Evolutionary conservation across 1,284 basidiomycete genomes (phyloP).

Genomic region (Fistulinella cinereoalba): DNA sequence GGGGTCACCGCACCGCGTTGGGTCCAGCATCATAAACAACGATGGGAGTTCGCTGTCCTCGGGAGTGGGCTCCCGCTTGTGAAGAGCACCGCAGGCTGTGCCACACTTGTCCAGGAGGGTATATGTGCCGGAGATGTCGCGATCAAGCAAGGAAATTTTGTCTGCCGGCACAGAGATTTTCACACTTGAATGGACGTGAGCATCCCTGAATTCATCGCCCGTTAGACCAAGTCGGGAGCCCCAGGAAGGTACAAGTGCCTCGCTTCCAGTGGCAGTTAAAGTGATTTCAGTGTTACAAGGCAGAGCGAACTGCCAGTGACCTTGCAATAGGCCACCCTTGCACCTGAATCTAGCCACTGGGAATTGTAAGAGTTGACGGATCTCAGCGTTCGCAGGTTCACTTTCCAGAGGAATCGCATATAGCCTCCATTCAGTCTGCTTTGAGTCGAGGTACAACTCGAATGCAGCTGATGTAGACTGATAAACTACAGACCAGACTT

Average conservation of each 20-base stretch:
- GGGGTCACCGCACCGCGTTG: slow-evolving; percentile 73
- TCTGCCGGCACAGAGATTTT: slow-evolving; percentile 57
- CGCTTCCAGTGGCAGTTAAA: slow-evolving; percentile 64
- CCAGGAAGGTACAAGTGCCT: slow-evolving; percentile 81
- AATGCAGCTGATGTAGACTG: slow-evolving; percentile 69
- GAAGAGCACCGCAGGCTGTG: slow-evolving; percentile 84
- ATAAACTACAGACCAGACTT: slow-evolving; percentile 83
- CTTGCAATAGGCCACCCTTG: slow-evolving; percentile 57
- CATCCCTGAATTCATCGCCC: slow-evolving; percentile 62
- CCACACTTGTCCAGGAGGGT: slow-evolving; percentile 83
- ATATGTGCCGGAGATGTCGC: slow-evolving; percentile 80
- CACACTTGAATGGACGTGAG: slow-evolving; percentile 66
- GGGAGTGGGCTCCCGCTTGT: slow-evolving; percentile 53
- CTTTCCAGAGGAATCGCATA: slow-evolving; percentile 66
- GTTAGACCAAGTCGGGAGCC: slow-evolving; percentile 79
- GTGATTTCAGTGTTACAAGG: slow-evolving; percentile 58
- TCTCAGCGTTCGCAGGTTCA: slow-evolving; percentile 78
- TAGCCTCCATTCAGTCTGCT: slow-evolving; percentile 84
- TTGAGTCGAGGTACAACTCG: slow-evolving; percentile 75
- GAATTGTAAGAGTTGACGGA: slow-evolving; percentile 69
- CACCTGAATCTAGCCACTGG: slow-evolving; percentile 81
- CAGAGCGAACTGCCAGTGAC: slow-evolving; percentile 81
- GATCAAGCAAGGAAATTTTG: slow-evolving; percentile 61
- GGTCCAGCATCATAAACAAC: slow-evolving; percentile 83
- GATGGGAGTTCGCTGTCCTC: slow-evolving; percentile 53